Percentiles rank a stretch among this genome's conserved stretches.
Evolutionary conservation across 305 asterid genomes (phyloP).

Genomic region (Plantago coronopus): DNA sequence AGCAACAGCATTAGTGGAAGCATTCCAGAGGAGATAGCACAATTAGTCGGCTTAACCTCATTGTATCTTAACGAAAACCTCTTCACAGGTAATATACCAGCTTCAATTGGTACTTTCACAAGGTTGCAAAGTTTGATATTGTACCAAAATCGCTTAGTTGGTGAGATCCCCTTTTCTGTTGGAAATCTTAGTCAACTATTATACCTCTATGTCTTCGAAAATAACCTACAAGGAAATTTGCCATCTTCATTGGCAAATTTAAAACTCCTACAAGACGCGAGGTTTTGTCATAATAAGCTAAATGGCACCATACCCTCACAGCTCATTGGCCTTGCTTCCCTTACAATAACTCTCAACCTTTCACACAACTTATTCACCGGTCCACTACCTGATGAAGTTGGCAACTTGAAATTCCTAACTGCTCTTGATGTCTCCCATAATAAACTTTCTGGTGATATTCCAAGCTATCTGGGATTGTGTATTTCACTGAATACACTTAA

Average conservation of each 20-base stretch:
- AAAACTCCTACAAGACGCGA: constrained; percentile 29
- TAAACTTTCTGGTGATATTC: constrained; percentile 44
- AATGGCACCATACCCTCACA: constrained; percentile 47
- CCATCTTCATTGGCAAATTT: constrained; percentile 40
- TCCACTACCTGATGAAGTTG: constrained; percentile 45
- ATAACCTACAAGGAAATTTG: constrained; percentile 39
- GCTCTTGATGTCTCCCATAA: constrained; percentile 48
- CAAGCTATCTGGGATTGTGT: constrained; percentile 40
- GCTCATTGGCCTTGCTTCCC: constrained; percentile 33
- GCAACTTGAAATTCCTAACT: constrained; percentile 29
- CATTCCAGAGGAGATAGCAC: constrained; percentile 51
- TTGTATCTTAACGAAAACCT: constrained; percentile 33
- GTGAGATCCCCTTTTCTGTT: constrained; percentile 44
- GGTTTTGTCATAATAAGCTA: constrained; percentile 45
- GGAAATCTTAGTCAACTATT: constrained; percentile 42
- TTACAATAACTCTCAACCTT: constrained; percentile 43
- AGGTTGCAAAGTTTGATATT: constrained; percentile 34
- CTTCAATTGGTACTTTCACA: constrained; percentile 39
- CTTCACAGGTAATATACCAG: constrained; percentile 53
- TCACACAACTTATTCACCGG: constrained; percentile 47
- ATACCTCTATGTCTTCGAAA: constrained; percentile 45
- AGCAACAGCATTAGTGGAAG: constrained; percentile 40
- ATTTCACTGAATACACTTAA: constrained; percentile 40
- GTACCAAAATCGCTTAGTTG: constrained; percentile 39
- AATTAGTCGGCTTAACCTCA: constrained; percentile 35